Evolutionary conservation across 2,329 filamentous ascomycete genomes (phyloP).

Genomic region (Pseudopithomyces maydicus): DNA sequence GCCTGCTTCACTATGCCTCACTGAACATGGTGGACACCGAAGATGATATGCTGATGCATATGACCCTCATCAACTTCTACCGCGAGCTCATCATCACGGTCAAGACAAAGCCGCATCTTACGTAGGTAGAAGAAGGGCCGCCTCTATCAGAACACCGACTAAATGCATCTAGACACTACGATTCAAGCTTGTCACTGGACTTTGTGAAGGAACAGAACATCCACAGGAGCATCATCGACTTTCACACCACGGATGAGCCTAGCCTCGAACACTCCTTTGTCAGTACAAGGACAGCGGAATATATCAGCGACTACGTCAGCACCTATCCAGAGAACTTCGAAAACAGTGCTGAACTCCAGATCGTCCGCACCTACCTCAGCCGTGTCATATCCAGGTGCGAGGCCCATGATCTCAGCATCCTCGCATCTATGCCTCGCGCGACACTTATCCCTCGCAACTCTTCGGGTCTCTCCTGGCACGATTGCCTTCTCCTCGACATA

Average conservation of each 20-base stretch:
- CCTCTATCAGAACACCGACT: not conserved
- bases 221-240: slow-evolving; percentile 55
- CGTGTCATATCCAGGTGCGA: slow-evolving; percentile 59
- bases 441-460: slow-evolving; percentile 54
- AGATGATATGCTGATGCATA: slow-evolving; percentile 64
- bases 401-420: slow-evolving; percentile 60
- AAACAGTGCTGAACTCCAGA: slow-evolving; percentile 49
- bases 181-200: slow-evolving; percentile 52
- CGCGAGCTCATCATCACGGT: slow-evolving; percentile 57
- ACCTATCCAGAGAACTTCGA: slow-evolving; percentile 62
- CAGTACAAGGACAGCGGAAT: slow-evolving; percentile 60
- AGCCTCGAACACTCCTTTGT: slow-evolving; percentile 60
- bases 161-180: slow-evolving; percentile 34
- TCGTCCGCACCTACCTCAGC: slow-evolving; percentile 55
- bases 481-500: slow-evolving; percentile 53
- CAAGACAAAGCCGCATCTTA: slow-evolving; percentile 34
- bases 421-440: slow-evolving; percentile 62
- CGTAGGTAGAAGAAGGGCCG: slow-evolving; percentile 22
- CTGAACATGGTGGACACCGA: slow-evolving; percentile 61
- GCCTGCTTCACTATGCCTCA: slow-evolving; percentile 61
- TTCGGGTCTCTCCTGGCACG: slow-evolving; percentile 42
- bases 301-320: slow-evolving; percentile 62
- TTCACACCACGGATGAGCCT: slow-evolving; percentile 57
- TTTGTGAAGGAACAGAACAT: slow-evolving; percentile 58
- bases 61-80: slow-evolving; percentile 64